Evolutionary conservation across 331 rosid species (phyloP).

Genomic region (Quercus lobata): DNA sequence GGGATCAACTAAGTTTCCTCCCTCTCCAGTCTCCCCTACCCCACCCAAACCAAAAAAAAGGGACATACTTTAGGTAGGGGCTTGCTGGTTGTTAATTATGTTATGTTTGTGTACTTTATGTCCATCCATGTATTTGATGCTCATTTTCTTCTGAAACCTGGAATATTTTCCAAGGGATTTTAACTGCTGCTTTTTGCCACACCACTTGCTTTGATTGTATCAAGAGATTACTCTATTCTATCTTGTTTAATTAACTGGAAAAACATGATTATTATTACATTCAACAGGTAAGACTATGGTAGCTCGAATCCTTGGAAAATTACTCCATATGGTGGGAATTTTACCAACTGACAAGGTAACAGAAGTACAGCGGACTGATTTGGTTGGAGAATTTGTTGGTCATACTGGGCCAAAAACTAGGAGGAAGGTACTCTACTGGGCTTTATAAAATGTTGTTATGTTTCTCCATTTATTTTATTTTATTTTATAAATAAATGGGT

Average conservation of each 20-base stretch:
- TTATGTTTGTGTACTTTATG: not conserved
- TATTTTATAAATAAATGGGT: not conserved
- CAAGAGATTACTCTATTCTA: not conserved
- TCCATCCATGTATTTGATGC: not conserved
- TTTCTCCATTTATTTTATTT: not conserved
- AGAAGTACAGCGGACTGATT: slow-evolving; percentile 94
- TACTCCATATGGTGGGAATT: slow-evolving; percentile 94
- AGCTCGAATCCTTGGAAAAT: slow-evolving; percentile 86
- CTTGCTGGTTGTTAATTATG: not conserved
- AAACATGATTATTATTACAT: slow-evolving; percentile 13
- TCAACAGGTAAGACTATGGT: slow-evolving; percentile 93
- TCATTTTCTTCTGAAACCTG: not conserved
- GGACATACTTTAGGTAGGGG: no score
- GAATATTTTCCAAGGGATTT: not conserved
- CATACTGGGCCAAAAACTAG: slow-evolving; percentile 98
- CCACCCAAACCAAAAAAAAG: no score
- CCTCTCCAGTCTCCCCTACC: not conserved
- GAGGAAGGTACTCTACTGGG: slow-evolving; percentile 52
- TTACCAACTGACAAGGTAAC: slow-evolving; percentile 86
- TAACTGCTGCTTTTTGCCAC: not conserved
- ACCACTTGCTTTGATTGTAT: not conserved
- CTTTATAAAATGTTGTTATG: not conserved
- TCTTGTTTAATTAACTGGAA: not conserved
- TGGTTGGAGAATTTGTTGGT: slow-evolving; percentile 98
- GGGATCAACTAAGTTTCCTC: not conserved